Conservation (phyloP, 2,329 filamentous ascomycete species). For the Pyrenophora seminiperda region DNA sequence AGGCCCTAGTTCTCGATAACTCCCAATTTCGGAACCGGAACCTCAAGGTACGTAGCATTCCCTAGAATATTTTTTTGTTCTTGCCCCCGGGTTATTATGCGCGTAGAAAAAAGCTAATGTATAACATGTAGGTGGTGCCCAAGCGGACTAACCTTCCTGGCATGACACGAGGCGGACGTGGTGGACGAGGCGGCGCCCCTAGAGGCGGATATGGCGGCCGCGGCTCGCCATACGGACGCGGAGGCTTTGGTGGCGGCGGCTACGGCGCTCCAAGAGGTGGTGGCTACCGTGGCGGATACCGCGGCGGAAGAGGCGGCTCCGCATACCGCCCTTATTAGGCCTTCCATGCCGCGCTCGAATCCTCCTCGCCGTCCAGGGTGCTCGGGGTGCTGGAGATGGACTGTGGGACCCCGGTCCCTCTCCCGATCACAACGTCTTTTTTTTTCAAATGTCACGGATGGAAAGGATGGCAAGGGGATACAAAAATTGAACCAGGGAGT, state of each 20-base stretch:
- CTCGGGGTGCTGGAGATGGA: not conserved
- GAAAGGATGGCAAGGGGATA: not conserved
- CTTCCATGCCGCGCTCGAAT: slow-evolving; percentile 3
- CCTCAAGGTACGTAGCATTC: slow-evolving; percentile 72
- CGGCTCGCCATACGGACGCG: slow-evolving; percentile 53
- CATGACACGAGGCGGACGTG: slow-evolving; percentile 80
- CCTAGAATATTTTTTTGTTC: not conserved
- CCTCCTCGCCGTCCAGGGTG: not conserved
- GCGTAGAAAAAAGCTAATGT: slow-evolving; percentile 24
- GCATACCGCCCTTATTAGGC: slow-evolving; percentile 27
- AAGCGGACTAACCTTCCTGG: slow-evolving; percentile 97
- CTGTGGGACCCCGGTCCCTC: too few relatives aligned
- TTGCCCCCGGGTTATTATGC: too few relatives aligned
- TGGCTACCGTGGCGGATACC: slow-evolving; percentile 50
- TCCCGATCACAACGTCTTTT: too few relatives aligned
- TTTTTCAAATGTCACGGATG: too few relatives aligned
- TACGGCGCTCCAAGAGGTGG: slow-evolving; percentile 49
- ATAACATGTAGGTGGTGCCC: slow-evolving; percentile 69
- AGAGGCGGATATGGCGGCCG: slow-evolving; percentile 56
- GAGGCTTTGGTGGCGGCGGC: slow-evolving; percentile 45
- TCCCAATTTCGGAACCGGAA: slow-evolving; percentile 93
- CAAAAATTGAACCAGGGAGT: slow-evolving; percentile 15
- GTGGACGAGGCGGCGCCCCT: slow-evolving; percentile 60
- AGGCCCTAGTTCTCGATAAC: slow-evolving; percentile 94
- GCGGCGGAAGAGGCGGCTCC: slow-evolving; percentile 35